Evolutionary conservation across 1,284 basidiomycete genomes (phyloP).

Genomic region (Hymenochaete sp.): DNA sequence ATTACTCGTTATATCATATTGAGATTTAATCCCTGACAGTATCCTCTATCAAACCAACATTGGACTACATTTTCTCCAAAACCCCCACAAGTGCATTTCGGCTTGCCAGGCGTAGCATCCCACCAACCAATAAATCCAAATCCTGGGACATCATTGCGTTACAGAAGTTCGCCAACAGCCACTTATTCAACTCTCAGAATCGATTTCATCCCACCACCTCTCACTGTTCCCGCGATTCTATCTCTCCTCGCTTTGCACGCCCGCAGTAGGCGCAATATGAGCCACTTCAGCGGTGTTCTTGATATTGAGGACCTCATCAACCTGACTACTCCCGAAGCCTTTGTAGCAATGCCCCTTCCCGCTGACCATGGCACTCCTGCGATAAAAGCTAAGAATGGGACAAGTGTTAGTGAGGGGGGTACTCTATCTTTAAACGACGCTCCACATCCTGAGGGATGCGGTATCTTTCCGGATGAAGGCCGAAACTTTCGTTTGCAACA

Average conservation of each 20-base stretch:
- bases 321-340: too few relatives aligned
- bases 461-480: too few relatives aligned
- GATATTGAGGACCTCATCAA: too few relatives aligned
- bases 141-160: background rate
- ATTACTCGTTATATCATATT: constrained; percentile 6
- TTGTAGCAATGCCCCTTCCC: too few relatives aligned
- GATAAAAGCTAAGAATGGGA: too few relatives aligned
- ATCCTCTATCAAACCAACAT: constrained; percentile 43
- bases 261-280: constrained; percentile 18
- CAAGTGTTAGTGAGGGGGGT: too few relatives aligned
- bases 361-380: too few relatives aligned
- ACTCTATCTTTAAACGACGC: too few relatives aligned
- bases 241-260: constrained; percentile 47
- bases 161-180: background rate
- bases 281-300: too few relatives aligned
- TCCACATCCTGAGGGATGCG: too few relatives aligned
- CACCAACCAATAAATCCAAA: background rate
- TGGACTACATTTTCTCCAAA: constrained; percentile 52
- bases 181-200: constrained; percentile 20
- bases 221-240: constrained; percentile 61
- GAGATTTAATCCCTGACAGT: constrained; percentile 33
- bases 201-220: constrained; percentile 38
- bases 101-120: constrained; percentile 4
- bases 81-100: constrained; percentile 16
- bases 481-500: too few relatives aligned